Percentiles rank a stretch among this genome's conserved stretches.
Conservation (phyloP, 202 grass and related monocot species). For the Setaria viridis region DNA sequence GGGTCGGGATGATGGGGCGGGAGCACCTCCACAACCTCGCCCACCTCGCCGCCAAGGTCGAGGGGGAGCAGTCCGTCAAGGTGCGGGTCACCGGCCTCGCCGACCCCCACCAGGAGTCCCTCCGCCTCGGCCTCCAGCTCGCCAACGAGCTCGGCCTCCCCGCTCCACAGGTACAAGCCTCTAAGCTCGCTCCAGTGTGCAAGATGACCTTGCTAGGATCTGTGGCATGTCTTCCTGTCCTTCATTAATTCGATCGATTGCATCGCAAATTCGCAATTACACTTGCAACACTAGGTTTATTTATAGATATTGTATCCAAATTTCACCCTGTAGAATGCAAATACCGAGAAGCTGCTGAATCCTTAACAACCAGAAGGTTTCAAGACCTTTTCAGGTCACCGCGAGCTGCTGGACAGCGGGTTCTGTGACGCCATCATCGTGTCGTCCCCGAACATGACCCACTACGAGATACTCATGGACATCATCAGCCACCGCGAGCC, state of each 20-base stretch:
- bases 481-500: constrained; percentile 59
- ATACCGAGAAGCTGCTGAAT: neutral
- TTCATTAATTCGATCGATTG: neutral
- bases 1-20: constrained; percentile 96
- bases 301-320: neutral
- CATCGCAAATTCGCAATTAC: neutral
- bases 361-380: constrained; percentile 47
- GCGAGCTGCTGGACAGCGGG: constrained; percentile 76
- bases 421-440: constrained; percentile 80
- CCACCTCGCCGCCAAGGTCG: constrained; percentile 57
- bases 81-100: constrained; percentile 68
- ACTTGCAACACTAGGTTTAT: neutral
- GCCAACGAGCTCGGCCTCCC: constrained; percentile 63
- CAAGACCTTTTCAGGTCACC: constrained; percentile 80
- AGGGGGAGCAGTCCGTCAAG: constrained; percentile 39
- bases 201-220: too few species aligned
- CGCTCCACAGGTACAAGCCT: constrained; percentile 42
- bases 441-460: constrained; percentile 96
- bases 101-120: constrained; percentile 78
- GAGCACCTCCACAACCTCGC: constrained; percentile 94
- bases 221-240: neutral
- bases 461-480: constrained; percentile 89
- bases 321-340: neutral
- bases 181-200: neutral
- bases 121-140: constrained; percentile 65